Percentiles rank a stretch among this genome's conserved stretches.
Conservation (phyloP, 2,329 filamentous ascomycete genomes). For the Neonectria punicea region DNA sequence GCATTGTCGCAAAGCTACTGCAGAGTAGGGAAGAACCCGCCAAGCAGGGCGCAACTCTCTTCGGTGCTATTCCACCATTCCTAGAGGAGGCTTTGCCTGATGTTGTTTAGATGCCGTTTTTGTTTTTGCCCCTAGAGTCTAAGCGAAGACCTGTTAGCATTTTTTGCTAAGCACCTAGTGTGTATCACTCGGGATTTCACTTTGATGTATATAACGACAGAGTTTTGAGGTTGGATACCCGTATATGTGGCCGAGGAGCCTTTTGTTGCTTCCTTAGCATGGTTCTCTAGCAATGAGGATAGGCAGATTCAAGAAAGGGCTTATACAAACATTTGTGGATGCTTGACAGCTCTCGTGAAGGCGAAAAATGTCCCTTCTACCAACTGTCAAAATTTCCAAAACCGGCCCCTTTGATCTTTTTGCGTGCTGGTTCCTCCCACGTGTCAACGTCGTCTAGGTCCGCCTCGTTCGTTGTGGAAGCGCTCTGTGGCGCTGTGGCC, state of each 20-base stretch:
- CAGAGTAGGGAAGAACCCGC: conserved; percentile 45
- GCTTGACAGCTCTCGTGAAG: conserved; percentile 1
- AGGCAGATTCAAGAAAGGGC: conserved; percentile 22
- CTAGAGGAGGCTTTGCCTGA: conserved; percentile 38
- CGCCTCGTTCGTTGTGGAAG: conserved; percentile 64
- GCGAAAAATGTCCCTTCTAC: conserved; percentile 58
- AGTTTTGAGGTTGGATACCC: conserved; percentile 23
- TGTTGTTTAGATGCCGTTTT: conserved; percentile 39
- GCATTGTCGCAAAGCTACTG: conserved; percentile 55
- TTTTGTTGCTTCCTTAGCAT: conserved; percentile 32
- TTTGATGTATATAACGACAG: conserved; percentile 17
- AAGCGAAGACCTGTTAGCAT: neutral
- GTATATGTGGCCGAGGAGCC: conserved; percentile 10
- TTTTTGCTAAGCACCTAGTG: conserved; percentile 4
- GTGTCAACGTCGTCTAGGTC: conserved; percentile 71
- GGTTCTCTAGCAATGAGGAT: conserved; percentile 23
- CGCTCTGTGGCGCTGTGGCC: conserved; percentile 51
- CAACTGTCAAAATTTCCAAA: conserved; percentile 97
- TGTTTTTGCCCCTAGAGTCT: neutral
- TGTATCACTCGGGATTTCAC: conserved; percentile 13
- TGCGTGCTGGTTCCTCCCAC: conserved; percentile 78
- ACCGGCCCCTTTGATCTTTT: conserved; percentile 80
- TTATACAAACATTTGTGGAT: conserved; percentile 29
- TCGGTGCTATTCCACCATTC: conserved; percentile 42
- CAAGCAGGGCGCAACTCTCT: conserved; percentile 9